A percentile compares a stretch with the other conserved stretches of the same genome.
Evolutionary conservation across 306 rosid species (phyloP).

Genomic region (Corylus avellana): DNA sequence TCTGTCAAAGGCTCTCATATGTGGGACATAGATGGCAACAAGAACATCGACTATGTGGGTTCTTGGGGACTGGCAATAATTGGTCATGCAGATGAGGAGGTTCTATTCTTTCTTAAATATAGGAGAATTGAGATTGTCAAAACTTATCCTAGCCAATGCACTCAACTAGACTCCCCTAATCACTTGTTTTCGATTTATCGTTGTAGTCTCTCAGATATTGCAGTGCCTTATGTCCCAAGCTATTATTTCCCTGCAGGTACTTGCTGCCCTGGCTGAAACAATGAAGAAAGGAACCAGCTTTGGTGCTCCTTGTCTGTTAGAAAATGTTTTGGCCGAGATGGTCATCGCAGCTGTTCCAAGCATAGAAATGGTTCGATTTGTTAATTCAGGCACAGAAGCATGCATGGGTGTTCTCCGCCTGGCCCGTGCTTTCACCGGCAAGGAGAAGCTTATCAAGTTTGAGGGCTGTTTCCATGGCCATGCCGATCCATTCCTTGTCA

Average conservation of each 20-base stretch:
- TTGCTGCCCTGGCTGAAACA: slow-evolving; percentile 84
- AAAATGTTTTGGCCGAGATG: slow-evolving; percentile 75
- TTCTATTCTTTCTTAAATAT: slow-evolving; percentile 24
- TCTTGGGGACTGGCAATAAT: slow-evolving; percentile 99
- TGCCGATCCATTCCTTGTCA: slow-evolving; percentile 94
- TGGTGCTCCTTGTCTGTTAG: slow-evolving; percentile 94
- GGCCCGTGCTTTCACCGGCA: slow-evolving; percentile 82
- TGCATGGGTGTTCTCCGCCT: slow-evolving; percentile 93
- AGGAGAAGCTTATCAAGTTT: slow-evolving; percentile 75
- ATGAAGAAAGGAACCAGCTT: slow-evolving; percentile 99
- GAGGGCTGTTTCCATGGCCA: slow-evolving; percentile 99
- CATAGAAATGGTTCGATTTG: slow-evolving; percentile 95
- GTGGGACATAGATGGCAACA: slow-evolving; percentile 94
- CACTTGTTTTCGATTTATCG: not conserved
- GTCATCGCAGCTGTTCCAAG: slow-evolving; percentile 89
- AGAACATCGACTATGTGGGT: slow-evolving; percentile 94
- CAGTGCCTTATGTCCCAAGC: not conserved
- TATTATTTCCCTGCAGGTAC: slow-evolving; percentile 58
- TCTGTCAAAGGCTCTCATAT: slow-evolving; percentile 84
- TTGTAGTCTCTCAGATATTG: slow-evolving; percentile 8
- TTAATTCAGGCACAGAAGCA: slow-evolving; percentile 95
- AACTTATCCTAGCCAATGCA: not conserved
- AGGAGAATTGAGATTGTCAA: not conserved
- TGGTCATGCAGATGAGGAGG: slow-evolving; percentile 96
- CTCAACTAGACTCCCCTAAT: not conserved